These are phyloP conservation scores for Trametes cinnabarina DNA, from an alignment of 768 basidiomycete species.

Conservation along the genomic window DNA sequence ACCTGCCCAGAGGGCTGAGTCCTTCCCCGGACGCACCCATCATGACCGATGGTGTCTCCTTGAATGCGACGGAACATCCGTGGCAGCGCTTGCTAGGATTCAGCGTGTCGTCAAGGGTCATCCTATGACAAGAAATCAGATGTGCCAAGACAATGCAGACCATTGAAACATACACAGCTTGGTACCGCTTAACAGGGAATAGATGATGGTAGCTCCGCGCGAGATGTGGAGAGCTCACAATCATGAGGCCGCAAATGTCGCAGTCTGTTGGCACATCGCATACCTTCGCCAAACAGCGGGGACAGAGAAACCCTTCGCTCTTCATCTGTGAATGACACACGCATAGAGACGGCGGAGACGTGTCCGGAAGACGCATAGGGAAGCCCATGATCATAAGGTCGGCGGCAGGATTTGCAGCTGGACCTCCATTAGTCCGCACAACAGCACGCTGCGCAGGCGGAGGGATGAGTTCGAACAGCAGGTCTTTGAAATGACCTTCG, in stretches of 20 bases:
- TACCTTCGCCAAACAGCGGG: slow-evolving; percentile 86
- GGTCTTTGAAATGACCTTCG: slow-evolving; percentile 94
- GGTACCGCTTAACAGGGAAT: slow-evolving; percentile 89
- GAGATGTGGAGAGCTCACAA: slow-evolving; percentile 95
- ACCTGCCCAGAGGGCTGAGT: slow-evolving; percentile 81
- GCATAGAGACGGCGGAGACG: slow-evolving; percentile 80
- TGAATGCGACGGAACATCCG: slow-evolving; percentile 77
- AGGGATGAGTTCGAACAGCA: slow-evolving; percentile 92
- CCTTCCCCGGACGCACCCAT: slow-evolving; percentile 52
- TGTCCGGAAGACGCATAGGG: slow-evolving; percentile 85
- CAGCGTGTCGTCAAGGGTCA: slow-evolving; percentile 38
- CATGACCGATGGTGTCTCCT: slow-evolving; percentile 32
- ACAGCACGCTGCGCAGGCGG: slow-evolving; percentile 81
- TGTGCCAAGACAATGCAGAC: slow-evolving; percentile 7
- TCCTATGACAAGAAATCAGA: slow-evolving; percentile 32
- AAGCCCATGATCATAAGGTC: slow-evolving; percentile 99
- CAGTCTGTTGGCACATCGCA: slow-evolving; percentile 99
- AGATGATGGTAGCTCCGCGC: slow-evolving; percentile 94
- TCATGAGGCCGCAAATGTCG: slow-evolving; percentile 95
- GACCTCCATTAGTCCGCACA: slow-evolving; percentile 44
- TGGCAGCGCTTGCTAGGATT: slow-evolving; percentile 53
- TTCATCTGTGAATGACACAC: slow-evolving; percentile 93
- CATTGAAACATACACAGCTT: slow-evolving; percentile 63
- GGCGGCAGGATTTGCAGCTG: slow-evolving; percentile 59
- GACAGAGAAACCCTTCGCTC: slow-evolving; percentile 92